A percentile compares a stretch with the other conserved stretches of the same genome.
Evolutionary conservation across 331 rosid species (phyloP).

Genomic region (Erythrophleum ivorense): DNA sequence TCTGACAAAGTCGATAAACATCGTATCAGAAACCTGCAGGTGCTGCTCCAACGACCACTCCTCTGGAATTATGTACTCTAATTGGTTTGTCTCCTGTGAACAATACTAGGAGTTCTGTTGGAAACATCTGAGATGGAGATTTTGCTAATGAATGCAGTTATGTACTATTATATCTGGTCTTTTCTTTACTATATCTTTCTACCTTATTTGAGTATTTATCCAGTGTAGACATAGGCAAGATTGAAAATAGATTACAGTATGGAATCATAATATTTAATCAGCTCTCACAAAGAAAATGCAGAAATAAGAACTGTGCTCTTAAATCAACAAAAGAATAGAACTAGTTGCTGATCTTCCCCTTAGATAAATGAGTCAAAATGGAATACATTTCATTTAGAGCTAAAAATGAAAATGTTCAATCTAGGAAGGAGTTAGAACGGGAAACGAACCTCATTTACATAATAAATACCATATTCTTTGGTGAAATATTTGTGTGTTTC

Average conservation of each 20-base stretch:
- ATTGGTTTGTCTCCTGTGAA: conserved; percentile 77
- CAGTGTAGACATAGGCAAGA: not conserved
- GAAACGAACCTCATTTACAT: conserved; percentile 81
- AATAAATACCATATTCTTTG: conserved; percentile 81
- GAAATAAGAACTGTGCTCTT: not conserved
- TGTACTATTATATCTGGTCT: not conserved
- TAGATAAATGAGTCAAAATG: not conserved
- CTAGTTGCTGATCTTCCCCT: not conserved
- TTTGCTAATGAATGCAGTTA: not conserved
- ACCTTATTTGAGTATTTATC: not conserved
- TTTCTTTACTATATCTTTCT: not conserved
- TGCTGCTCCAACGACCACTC: conserved; percentile 78
- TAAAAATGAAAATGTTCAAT: not conserved
- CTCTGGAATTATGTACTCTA: conserved; percentile 92
- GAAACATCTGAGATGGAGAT: not conserved
- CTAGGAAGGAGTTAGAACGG: conserved; percentile 16
- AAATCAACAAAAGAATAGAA: conserved; percentile 7
- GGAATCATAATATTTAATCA: not conserved
- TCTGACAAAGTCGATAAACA: conserved; percentile 72
- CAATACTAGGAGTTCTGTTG: conserved; percentile 24
- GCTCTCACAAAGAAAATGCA: not conserved
- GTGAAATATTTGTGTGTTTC: conserved; percentile 94
- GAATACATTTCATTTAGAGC: conserved; percentile 4
- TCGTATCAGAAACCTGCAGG: conserved; percentile 59
- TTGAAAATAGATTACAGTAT: not conserved